These are phyloP conservation scores for Striga hermonthica DNA, from an alignment of 305 asterid species.

Conservation along the genomic window DNA sequence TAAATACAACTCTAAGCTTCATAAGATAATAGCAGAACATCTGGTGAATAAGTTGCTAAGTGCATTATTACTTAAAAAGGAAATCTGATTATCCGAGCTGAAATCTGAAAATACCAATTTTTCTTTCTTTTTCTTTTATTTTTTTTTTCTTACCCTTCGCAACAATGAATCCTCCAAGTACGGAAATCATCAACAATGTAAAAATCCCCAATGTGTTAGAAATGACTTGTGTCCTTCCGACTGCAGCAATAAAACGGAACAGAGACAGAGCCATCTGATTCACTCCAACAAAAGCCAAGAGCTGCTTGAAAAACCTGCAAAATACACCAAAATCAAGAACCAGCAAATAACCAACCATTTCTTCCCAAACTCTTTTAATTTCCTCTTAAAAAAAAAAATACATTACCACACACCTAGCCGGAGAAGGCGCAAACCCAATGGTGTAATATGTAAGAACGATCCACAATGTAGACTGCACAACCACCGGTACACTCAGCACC, in stretches of 20 bases:
- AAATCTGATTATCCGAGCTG: too few species aligned
- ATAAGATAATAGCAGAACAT: too few species aligned
- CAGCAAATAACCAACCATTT: background rate
- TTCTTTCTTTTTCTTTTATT: too few species aligned
- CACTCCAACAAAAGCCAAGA: conserved; percentile 58
- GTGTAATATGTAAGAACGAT: conserved; percentile 64
- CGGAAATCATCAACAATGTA: conserved; percentile 55
- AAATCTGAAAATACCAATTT: too few species aligned
- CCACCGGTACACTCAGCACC: conserved; percentile 58
- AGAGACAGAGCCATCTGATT: conserved; percentile 75
- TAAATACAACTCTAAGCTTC: too few species aligned
- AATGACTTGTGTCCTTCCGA: conserved; percentile 64
- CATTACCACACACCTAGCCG: conserved; percentile 60
- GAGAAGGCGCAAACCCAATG: conserved; percentile 76
- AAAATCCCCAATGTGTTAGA: conserved; percentile 70
- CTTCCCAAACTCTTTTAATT: background rate
- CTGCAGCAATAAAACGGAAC: conserved; percentile 77
- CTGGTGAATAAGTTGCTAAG: too few species aligned
- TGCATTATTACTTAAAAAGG: too few species aligned
- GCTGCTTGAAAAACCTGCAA: conserved; percentile 63
- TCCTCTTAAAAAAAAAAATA: too few species aligned
- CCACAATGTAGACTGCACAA: conserved; percentile 63
- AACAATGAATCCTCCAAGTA: conserved; percentile 73
- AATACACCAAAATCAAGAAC: background rate
- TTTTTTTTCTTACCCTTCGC: conserved; percentile 65